Conservation (phyloP, 371 early-diverging fungal species). For the Mucor ambiguus region DNA sequence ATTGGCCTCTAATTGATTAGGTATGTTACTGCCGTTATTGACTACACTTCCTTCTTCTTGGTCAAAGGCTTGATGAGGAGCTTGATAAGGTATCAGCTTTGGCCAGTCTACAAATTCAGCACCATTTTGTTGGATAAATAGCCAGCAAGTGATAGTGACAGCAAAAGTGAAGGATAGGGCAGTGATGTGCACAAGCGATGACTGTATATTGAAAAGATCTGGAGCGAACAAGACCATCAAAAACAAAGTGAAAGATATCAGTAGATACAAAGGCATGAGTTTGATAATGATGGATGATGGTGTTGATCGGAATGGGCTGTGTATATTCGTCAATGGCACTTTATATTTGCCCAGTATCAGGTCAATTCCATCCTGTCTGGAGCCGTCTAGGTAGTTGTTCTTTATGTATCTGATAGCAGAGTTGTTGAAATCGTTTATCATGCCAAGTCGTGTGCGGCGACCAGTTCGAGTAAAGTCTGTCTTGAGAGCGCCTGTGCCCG, state of each 20-base stretch:
- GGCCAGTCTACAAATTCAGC: slow-evolving; percentile 52
- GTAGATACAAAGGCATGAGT: slow-evolving; percentile 26
- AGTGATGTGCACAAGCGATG: slow-evolving; percentile 30
- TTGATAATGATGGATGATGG: slow-evolving; percentile 16
- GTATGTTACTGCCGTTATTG: background rate
- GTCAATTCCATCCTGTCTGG: slow-evolving; percentile 87
- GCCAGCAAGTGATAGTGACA: slow-evolving; percentile 27
- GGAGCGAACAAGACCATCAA: slow-evolving; percentile 31
- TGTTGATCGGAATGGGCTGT: slow-evolving; percentile 35
- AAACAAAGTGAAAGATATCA: slow-evolving; percentile 27
- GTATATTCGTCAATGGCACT: slow-evolving; percentile 30
- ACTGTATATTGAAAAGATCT: slow-evolving; percentile 21
- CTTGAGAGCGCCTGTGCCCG: slow-evolving; percentile 98
- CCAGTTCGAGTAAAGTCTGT: slow-evolving; percentile 97
- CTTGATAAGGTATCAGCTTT: slow-evolving; percentile 22
- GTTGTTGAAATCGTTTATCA: slow-evolving; percentile 78
- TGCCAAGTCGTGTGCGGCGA: slow-evolving; percentile 80
- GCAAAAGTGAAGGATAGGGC: slow-evolving; percentile 42
- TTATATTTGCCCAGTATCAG: slow-evolving; percentile 74
- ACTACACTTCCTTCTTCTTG: slow-evolving; percentile 2
- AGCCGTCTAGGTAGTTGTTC: slow-evolving; percentile 93
- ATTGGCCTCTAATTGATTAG: slow-evolving; percentile 7
- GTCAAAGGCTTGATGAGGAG: background rate
- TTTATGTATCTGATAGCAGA: slow-evolving; percentile 84
- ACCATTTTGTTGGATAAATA: slow-evolving; percentile 43